Evolutionary conservation across 1,139 yeast genomes (phyloP).

Genomic region (Candida tetrigidarum): DNA sequence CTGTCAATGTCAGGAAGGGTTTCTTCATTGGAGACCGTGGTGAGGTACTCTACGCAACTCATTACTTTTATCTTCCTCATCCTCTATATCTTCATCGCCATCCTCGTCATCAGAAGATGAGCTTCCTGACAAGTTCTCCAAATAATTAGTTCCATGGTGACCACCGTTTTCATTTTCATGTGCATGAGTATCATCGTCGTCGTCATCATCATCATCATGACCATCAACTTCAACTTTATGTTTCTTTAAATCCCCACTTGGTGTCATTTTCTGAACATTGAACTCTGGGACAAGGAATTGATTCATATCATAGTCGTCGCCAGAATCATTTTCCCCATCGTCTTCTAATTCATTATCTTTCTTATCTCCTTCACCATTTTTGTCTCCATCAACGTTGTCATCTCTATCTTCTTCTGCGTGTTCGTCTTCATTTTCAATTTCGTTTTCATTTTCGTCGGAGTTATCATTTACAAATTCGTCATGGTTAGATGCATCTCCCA

Average conservation of each 20-base stretch:
- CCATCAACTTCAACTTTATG: slow-evolving; percentile 20
- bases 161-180: slow-evolving; percentile 13
- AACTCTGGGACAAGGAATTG: slow-evolving; percentile 16
- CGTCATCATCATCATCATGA: slow-evolving; percentile 31
- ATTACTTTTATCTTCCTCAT: slow-evolving; percentile 23
- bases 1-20: slow-evolving; percentile 8
- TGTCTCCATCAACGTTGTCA: slow-evolving; percentile 33
- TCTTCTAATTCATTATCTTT: slow-evolving; percentile 21
- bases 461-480: slow-evolving; percentile 34
- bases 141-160: slow-evolving; percentile 29
- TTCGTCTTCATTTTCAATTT: too few species aligned
- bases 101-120: slow-evolving; percentile 34
- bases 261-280: slow-evolving; percentile 23
- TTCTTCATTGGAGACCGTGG: slow-evolving; percentile 33
- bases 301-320: slow-evolving; percentile 23
- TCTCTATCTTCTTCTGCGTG: slow-evolving; percentile 9
- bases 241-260: slow-evolving; percentile 19
- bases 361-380: slow-evolving; percentile 22
- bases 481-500: slow-evolving; percentile 43
- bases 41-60: slow-evolving; percentile 45
- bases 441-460: slow-evolving; percentile 8
- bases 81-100: slow-evolving; percentile 18
- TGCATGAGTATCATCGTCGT: slow-evolving; percentile 8
- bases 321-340: slow-evolving; percentile 19
- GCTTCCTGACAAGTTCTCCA: slow-evolving; percentile 43